A percentile compares a stretch with the other conserved stretches of the same genome.
These are phyloP conservation scores for Solanum pinnatisectum DNA, from an alignment of 257 asterid genomes.

Conservation along the genomic window DNA sequence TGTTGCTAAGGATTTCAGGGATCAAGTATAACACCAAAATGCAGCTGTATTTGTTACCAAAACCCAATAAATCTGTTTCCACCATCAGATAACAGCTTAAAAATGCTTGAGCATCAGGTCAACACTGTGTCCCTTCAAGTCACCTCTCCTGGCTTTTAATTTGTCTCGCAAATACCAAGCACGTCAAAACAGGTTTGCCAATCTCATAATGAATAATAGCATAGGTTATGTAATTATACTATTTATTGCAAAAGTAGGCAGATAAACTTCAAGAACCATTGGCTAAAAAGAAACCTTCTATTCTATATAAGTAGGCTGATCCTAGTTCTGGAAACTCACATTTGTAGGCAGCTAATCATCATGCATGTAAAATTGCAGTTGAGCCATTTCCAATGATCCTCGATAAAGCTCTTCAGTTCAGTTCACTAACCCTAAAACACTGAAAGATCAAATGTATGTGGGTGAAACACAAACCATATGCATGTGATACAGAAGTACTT, in stretches of 20 bases:
- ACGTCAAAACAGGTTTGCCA: not conserved
- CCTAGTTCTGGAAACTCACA: not conserved
- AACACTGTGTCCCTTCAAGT: not conserved
- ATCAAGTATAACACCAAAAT: not conserved
- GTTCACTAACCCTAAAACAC: not conserved
- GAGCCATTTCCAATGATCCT: not conserved
- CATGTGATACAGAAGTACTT: too few species aligned
- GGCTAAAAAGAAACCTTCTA: not conserved
- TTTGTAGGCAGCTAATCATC: not conserved
- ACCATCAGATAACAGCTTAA: not conserved
- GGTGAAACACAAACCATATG: too few species aligned
- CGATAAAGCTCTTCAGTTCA: not conserved
- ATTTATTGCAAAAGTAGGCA: not conserved
- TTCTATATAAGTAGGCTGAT: not conserved
- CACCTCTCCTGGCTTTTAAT: not conserved
- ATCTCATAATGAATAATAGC: too few species aligned
- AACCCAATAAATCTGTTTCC: not conserved
- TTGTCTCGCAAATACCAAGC: not conserved
- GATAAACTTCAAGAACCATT: not conserved
- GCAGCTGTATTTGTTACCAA: not conserved
- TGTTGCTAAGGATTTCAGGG: not conserved
- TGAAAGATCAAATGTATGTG: too few species aligned
- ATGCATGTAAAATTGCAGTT: not conserved
- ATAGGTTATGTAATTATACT: not conserved
- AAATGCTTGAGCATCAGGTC: not conserved